Evolutionary conservation across 2,329 filamentous ascomycete genomes (phyloP).

Genomic region (Aureobasidium namibiae): DNA sequence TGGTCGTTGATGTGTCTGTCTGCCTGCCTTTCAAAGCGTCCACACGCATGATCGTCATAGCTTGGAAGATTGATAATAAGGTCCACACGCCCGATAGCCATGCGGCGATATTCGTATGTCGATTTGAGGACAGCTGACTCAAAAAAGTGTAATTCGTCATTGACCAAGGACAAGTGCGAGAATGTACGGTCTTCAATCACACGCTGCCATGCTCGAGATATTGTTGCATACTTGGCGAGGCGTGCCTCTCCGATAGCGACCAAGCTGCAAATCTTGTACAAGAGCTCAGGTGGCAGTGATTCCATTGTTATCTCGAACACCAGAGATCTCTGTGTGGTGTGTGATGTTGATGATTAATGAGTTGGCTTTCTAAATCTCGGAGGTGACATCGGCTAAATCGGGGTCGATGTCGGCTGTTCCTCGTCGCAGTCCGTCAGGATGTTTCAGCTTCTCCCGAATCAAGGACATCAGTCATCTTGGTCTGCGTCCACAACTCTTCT

Average conservation of each 20-base stretch:
- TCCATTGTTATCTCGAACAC: not conserved
- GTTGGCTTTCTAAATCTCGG: too few relatives aligned
- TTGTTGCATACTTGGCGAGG: not conserved
- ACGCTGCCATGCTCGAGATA: constrained; percentile 5
- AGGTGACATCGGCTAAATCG: not conserved
- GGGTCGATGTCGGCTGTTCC: not conserved
- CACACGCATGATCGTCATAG: not conserved
- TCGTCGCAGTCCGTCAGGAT: not conserved
- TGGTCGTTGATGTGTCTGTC: not conserved
- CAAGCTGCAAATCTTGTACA: not conserved
- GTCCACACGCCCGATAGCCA: not conserved
- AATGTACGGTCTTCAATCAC: not conserved
- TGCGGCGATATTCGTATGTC: not conserved
- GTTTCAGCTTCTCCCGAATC: too few relatives aligned
- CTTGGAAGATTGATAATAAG: not conserved
- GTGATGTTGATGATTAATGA: not conserved
- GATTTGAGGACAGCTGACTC: not conserved
- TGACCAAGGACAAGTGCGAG: not conserved
- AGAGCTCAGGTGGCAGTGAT: not conserved
- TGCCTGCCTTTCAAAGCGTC: not conserved
- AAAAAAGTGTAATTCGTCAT: not conserved
- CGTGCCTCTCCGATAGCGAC: not conserved
- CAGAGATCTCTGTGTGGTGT: too few relatives aligned
- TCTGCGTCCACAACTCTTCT: too few relatives aligned
- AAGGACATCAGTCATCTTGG: too few relatives aligned